phyloP scores from a whole-genome alignment of 2,329 filamentous ascomycete genomes.

The Penicillium verrucosum region DNA sequence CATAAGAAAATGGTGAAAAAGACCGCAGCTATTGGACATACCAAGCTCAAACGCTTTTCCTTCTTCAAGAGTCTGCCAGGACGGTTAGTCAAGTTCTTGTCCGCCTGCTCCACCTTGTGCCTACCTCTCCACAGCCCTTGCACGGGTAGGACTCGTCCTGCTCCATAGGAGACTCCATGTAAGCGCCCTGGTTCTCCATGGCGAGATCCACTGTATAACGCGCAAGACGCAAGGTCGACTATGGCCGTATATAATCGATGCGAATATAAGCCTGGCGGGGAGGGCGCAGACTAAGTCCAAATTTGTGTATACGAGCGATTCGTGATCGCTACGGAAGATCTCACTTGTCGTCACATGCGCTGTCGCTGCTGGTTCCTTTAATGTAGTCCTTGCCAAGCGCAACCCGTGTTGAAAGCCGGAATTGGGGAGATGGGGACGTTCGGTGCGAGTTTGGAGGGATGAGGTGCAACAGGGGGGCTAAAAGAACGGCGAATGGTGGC shows the following conservation, averaged over 20 bases:
- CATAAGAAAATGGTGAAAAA: slow-evolving; percentile 1
- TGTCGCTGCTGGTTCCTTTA: background rate
- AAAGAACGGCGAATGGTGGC: slow-evolving; percentile 18
- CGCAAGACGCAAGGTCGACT: background rate
- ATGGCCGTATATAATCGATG: background rate
- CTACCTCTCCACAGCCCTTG: slow-evolving; percentile 89
- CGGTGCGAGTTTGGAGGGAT: slow-evolving; percentile 17
- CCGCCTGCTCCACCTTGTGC: slow-evolving; percentile 7
- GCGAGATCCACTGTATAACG: background rate
- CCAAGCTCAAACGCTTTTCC: slow-evolving; percentile 97
- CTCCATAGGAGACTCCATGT: slow-evolving; percentile 64
- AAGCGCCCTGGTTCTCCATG: slow-evolving; percentile 56
- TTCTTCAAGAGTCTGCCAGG: slow-evolving; percentile 82
- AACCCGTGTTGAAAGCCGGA: background rate
- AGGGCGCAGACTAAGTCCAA: background rate
- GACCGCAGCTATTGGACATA: slow-evolving; percentile 44
- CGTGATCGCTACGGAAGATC: background rate
- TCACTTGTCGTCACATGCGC: background rate
- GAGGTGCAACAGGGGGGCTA: slow-evolving; percentile 21
- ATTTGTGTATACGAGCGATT: background rate
- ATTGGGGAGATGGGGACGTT: slow-evolving; percentile 1
- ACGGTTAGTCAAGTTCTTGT: slow-evolving; percentile 12
- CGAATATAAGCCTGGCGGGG: background rate
- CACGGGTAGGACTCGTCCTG: slow-evolving; percentile 80
- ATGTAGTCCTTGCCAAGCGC: background rate